Base-by-base conservation (phyloP, 805 yeast species). In the Ogataea degrootiae region DNA sequence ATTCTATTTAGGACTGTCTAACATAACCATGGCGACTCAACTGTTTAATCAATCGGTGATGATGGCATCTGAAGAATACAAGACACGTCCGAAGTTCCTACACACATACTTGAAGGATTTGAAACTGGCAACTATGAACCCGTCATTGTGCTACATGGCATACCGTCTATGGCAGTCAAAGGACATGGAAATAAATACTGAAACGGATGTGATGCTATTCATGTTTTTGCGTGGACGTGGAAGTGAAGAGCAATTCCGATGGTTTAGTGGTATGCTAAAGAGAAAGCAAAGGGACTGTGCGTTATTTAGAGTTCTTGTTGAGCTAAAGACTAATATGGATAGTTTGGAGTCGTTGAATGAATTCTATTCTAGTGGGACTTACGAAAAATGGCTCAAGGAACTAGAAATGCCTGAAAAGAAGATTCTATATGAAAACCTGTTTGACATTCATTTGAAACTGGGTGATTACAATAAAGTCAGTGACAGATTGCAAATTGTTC, bases 1-100 rank as follows among this genome's bases (percentile, higher is more conserved):
- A 49, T 35, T 63, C 5, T 50, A 56, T 37, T 51, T 60, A 7
- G 65, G 57, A 34, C 58, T 60, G 31, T 26, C 31, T 26, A 26
- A 26, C 41, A 51, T 62, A 14, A 50, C 51, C 29, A 49, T 54
- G 47, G 67, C 69, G 7, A 52, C 53, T 3, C 63, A 60, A 50
- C 41, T 64, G 9, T 65, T 63, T 44, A 60, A 58, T 36, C 64
- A 58, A 42, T 52, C 58, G n/a, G 63, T 62, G 2, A 49, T 60
- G 55, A 26, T 39, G 41, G 23, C 33, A 19, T 21, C 39, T 6
- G 21, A 39, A 19, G 17, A n/a, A 15, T 26, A 26, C 31, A 26
- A 26, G 12, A 26, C 26, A 23, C 12, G n/a, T 15, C 31, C 41
- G 8, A 33, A 39, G 6, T 15, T 63, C 14, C 43, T 62, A 23